phyloP scores from a whole-genome alignment of 2,329 filamentous ascomycete species.

The Metarhizium album region DNA sequence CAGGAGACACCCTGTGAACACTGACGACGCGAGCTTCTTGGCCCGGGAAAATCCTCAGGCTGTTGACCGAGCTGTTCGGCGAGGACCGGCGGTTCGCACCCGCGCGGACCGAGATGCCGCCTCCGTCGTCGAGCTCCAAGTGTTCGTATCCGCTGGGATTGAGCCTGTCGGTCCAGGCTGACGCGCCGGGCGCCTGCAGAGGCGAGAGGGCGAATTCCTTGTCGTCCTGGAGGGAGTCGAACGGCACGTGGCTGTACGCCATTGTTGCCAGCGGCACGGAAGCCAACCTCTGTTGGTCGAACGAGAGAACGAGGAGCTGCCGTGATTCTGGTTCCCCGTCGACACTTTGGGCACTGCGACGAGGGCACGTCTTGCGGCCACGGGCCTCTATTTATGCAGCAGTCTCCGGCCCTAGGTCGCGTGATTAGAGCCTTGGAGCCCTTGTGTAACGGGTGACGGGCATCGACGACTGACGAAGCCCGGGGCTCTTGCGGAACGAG shows the following conservation, averaged over 20 bases:
- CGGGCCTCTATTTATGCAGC: no score
- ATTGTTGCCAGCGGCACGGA: neutral
- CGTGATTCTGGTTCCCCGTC: no score
- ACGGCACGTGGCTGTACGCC: neutral
- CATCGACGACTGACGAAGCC: no score
- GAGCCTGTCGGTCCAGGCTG: neutral
- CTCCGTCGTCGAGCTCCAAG: neutral
- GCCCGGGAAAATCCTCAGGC: neutral
- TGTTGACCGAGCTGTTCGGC: neutral
- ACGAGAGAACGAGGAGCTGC: neutral
- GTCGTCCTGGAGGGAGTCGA: neutral
- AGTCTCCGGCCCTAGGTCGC: no score
- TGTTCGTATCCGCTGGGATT: neutral
- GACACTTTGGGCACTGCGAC: no score
- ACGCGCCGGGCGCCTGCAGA: neutral
- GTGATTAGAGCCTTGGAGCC: no score
- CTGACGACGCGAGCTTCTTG: neutral
- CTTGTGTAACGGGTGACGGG: no score
- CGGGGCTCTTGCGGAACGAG: no score
- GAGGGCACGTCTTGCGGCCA: no score
- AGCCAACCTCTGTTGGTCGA: neutral
- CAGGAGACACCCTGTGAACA: neutral
- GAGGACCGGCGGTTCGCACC: neutral
- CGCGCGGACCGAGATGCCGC: neutral
- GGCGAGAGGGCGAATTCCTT: neutral